Evolutionary conservation across 495 filamentous ascomycete genomes (phyloP), one percentile per base, ranked within the genome.

Genomic region (Penicillium crystallinum): DNA sequence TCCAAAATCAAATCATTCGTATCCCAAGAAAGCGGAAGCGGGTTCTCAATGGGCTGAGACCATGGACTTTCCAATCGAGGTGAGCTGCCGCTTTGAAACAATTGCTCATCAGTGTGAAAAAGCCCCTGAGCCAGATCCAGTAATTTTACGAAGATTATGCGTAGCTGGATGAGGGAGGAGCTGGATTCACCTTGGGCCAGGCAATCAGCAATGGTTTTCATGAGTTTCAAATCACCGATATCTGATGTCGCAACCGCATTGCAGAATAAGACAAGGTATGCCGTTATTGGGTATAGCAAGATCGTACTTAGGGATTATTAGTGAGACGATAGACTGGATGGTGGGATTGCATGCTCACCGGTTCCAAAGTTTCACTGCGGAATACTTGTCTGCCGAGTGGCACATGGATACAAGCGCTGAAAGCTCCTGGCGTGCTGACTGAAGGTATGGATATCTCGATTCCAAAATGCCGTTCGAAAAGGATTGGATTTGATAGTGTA

Each of bases 351-450:
- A 31, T n/a, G 48, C 42, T 52, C 2, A 61, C 61, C 58, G 61
- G 48, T 64, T 59, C 15, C 59, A 14, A 29, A 56, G 59, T 34
- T 39, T 56, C 17, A 61, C 58, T 5, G 55, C 55, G 4, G 51
- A 43, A 21, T 61, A 46, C 23, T 53, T 52, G 25, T 64, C 55
- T 6, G 36, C 36, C 2, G 55, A 56, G 4, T 55, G 38, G 33
- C 61, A 64, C 35, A 64, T 58, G 2, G 55, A 42, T 29, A 61
- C 47, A 4, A 64, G 40, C 0, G 58, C 55, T 9, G 36, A 58
- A 10, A 64, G 44, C 6, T 57, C 53, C 14, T 54, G 55, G 5
- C 58, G 61, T 8, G 61, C 61, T 7, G 61, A 61, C 7, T 56
- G 42, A 21, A 62, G 59, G 46, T 55, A 52, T 1, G 19, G 22